Evolutionary conservation across 192 early-diverging fungal species (phyloP).

Genomic region (Ambispora gerdemannii): DNA sequence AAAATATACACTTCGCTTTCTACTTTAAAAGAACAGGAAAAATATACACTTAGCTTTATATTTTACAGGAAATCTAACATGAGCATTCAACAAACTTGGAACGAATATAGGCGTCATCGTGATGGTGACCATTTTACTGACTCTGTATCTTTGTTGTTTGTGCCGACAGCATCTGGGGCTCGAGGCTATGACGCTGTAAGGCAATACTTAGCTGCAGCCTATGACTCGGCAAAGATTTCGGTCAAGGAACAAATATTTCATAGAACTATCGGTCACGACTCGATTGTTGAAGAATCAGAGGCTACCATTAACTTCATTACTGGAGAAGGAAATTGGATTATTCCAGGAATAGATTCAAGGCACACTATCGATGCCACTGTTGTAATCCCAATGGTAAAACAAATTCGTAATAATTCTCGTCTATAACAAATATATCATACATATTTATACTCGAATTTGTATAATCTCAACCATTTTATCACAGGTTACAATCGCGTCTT

Average conservation of each 20-base stretch:
- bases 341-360: conserved; percentile 41
- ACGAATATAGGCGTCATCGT: conserved; percentile 17
- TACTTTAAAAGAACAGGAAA: no score
- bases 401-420: no score
- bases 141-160: conserved; percentile 14
- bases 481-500: conserved; percentile 16
- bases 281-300: conserved; percentile 45
- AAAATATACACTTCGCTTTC: no score
- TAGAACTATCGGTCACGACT: conserved; percentile 37
- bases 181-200: conserved; percentile 28
- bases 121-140: conserved; percentile 30
- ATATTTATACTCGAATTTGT: no score
- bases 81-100: conserved; percentile 22
- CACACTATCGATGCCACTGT: conserved; percentile 37
- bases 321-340: conserved; percentile 39
- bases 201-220: conserved; percentile 14
- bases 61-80: conserved; percentile 1
- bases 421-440: no score
- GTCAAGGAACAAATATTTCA: conserved; percentile 39
- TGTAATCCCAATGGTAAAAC: conserved; percentile 41
- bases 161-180: conserved; percentile 26
- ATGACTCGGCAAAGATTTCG: conserved; percentile 16
- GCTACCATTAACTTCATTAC: conserved; percentile 43
- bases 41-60: not conserved
- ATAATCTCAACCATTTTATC: not conserved